Base-by-base conservation (phyloP, 1,284 basidiomycete genomes). In the Exobasidium cylindrosporum region DNA sequence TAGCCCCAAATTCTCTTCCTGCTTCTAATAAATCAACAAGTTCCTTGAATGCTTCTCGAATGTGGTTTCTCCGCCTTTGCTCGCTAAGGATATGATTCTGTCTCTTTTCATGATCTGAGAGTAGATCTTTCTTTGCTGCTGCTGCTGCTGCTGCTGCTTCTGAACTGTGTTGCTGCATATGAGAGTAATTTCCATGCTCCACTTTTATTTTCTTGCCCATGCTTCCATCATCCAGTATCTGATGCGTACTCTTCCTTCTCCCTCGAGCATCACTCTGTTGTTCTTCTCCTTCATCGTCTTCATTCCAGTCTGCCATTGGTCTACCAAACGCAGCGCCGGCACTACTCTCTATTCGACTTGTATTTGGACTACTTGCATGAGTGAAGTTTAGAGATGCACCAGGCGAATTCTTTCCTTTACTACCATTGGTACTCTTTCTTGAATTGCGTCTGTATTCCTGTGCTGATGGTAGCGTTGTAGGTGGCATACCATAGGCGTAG, bases 21-120 rank as follows among this genome's bases (percentile, higher is more conserved):
- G 67, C 64, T 28, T 77, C 76, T 13, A 79, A 64, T 21, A 79
- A 65, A 11, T 74, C 73, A 0, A 78, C 74, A n/a, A 79, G 70
- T 56, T 71, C 70, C 43, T 70, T 73, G 65, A 79, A 78, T 17
- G 71, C 72, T 60, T 78, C 73, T 6, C 77, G 72, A 46, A 77
- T 76, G 63, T 76, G 72, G 60, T 77, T 79, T 6, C 77, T 61
- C 13, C 77, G 63, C 44, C 75, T 64, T 63, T 79, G 77, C 54
- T 79, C 77, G 4, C 71, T 73, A 1, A 76, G 62, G 43, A 76
- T 76, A 60, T 76, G 74, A 45, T 76, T 74, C 57, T 71, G 68
- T n/a, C 74, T 61, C 62, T 76, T 76, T 56, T 76, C 74, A 4
- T 66, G 64, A 43, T 74, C 70, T 28, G 72, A 70, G 7, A 76